Evolutionary conservation across 2,329 filamentous ascomycete species (phyloP), one percentile per base, ranked within the genome.

Genomic region (Beauveria australis): DNA sequence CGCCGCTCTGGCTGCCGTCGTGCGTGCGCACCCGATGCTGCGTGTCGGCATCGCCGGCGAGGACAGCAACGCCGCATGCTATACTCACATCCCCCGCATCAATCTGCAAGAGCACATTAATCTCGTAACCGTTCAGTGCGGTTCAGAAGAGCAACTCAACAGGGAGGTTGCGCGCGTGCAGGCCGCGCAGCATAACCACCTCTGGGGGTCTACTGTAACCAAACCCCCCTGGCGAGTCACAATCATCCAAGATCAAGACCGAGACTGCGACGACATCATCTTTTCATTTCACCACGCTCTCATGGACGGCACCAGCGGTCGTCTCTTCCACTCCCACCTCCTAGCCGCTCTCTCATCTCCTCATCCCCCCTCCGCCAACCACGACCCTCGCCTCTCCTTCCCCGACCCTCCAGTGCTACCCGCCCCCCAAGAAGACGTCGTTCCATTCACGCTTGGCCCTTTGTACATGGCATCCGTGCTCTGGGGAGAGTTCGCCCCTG

Each of bases 261-360:
- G 53, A 1, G 52, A 66, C 5, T 65, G 70, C 6, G 65, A 76
- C 40, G 75, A 82, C 53, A 62, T 81, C 14, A 63, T 77, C 6
- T 81, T 84, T 63, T 72, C 75, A 5, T 80, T 73, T 40, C 82
- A 85, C 63, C 82, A 85, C 64, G 73, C 75, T 0, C 70, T 85
- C 19, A 74, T 75, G 26, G 83, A 85, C 63, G 83, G 83, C 1
- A 71, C 75, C 14, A 77, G 78, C 63, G 78, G 76, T 0, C 69
- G 71, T 30, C 66, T 75, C 2, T 83, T 86, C 63, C 82, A 85
- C 63, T 68, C 73, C 33, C 70, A 73, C 1, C 69, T 85, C 0
- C 72, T 80, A 4, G 64, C 69, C 3, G 74, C 79, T 4, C 70
- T 84, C 2, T 75, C 74, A 60, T n/a, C 37, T 10, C n/a, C n/a